Conservation (phyloP, 2,329 filamentous ascomycete species). For the Massarina eburnea region DNA sequence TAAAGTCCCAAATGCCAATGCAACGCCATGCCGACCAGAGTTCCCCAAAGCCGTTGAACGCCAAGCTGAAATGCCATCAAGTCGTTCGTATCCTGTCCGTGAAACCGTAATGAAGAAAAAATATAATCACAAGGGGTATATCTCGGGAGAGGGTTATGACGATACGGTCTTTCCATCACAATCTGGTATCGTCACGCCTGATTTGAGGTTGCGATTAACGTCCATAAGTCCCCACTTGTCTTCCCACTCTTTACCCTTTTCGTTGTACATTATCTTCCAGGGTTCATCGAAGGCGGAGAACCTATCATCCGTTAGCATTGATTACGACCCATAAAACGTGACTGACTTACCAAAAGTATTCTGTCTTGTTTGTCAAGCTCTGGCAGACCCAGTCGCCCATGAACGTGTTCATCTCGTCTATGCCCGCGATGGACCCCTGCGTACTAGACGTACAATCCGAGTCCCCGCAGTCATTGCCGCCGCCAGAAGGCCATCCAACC, state of each 20-base stretch:
- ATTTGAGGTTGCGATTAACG: constrained; percentile 78
- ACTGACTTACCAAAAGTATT: constrained; percentile 80
- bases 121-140: too few species aligned
- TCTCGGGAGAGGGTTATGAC: neutral
- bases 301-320: constrained; percentile 43
- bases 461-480: constrained; percentile 75
- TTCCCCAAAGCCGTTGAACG: constrained; percentile 6
- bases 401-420: constrained; percentile 81
- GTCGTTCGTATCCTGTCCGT: neutral
- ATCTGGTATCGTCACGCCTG: constrained; percentile 81
- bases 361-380: constrained; percentile 76
- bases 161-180: constrained; percentile 73
- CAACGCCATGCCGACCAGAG: too few species aligned
- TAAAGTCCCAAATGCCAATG: too few species aligned
- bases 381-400: constrained; percentile 84
- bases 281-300: constrained; percentile 97
- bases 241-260: constrained; percentile 73
- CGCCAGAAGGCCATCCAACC: constrained; percentile 85
- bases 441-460: constrained; percentile 58
- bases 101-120: neutral
- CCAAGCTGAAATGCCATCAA: constrained; percentile 7
- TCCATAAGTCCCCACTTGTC: constrained; percentile 95
- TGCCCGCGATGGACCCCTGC: constrained; percentile 73
- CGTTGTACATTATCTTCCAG: constrained; percentile 82
- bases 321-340: neutral